These are phyloP conservation scores for Camellia japonica DNA, from an alignment of 148 eudicot species.

Conservation along the genomic window DNA sequence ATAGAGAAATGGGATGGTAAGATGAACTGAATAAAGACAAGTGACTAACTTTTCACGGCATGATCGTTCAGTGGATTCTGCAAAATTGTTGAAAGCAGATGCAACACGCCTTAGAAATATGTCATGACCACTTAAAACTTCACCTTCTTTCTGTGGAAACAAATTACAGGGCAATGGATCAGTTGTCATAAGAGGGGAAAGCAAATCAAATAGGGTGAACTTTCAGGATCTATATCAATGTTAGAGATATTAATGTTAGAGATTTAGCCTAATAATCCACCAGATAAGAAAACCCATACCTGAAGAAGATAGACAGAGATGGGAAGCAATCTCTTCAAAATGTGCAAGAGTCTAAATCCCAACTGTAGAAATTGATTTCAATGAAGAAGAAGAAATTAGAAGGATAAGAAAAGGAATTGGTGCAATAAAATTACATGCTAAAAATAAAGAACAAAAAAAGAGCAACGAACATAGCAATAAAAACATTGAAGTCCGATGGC, in stretches of 20 bases:
- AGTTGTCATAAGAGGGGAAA: not conserved
- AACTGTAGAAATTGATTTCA: slow-evolving; percentile 46
- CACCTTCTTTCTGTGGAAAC: slow-evolving; percentile 81
- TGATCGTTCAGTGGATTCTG: slow-evolving; percentile 84
- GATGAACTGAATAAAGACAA: not conserved
- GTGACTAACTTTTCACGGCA: slow-evolving; percentile 74
- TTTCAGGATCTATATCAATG: not conserved
- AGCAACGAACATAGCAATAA: not conserved
- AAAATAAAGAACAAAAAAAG: not conserved
- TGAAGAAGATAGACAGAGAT: slow-evolving; percentile 88
- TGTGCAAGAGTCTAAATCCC: slow-evolving; percentile 85
- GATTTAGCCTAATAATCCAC: not conserved
- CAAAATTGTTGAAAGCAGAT: slow-evolving; percentile 85
- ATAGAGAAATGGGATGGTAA: not conserved
- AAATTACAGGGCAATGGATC: not conserved
- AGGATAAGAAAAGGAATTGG: not conserved
- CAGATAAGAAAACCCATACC: slow-evolving; percentile 40
- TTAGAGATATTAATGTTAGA: not conserved
- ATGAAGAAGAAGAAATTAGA: not conserved
- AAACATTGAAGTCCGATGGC: not conserved
- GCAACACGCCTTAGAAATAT: slow-evolving; percentile 72
- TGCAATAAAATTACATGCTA: not conserved
- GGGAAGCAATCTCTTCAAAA: slow-evolving; percentile 88
- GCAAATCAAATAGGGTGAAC: not conserved
- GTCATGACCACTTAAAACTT: slow-evolving; percentile 84